phyloP scores from a whole-genome alignment of 257 asterid species.

The Linderniella brevidens region DNA sequence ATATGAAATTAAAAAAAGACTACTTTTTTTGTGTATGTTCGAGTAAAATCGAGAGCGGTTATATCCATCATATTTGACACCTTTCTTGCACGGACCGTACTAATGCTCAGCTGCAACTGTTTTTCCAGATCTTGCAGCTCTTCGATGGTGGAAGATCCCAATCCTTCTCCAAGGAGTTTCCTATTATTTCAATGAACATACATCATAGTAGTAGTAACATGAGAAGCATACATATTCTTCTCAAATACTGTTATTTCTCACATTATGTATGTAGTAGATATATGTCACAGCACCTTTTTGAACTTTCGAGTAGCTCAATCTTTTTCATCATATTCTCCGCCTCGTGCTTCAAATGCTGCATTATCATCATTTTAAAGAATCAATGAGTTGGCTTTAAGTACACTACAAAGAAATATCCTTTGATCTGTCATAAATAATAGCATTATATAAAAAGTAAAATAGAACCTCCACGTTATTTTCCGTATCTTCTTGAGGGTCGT shows the following conservation, averaged over 20 bases:
- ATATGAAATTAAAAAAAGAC: too few relatives aligned
- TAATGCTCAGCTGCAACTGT: conserved; percentile 63
- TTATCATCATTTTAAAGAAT: too few relatives aligned
- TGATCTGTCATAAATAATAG: too few relatives aligned
- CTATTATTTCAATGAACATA: conserved; percentile 13
- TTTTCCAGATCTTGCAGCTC: conserved; percentile 72
- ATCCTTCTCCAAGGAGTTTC: conserved; percentile 70
- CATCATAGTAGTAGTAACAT: too few relatives aligned
- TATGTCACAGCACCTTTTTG: conserved; percentile 34
- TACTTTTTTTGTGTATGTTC: too few relatives aligned
- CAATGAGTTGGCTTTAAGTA: too few relatives aligned
- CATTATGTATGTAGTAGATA: neutral
- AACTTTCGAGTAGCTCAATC: conserved; percentile 66
- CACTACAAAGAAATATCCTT: too few relatives aligned
- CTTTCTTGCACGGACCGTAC: conserved; percentile 59
- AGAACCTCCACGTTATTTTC: too few relatives aligned
- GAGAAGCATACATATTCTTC: too few relatives aligned
- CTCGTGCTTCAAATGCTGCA: conserved; percentile 54
- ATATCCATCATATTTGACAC: conserved; percentile 19
- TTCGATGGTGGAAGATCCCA: conserved; percentile 41
- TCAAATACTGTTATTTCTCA: too few relatives aligned
- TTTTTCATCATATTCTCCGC: conserved; percentile 52
- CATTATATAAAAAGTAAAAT: too few relatives aligned
- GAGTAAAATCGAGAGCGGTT: too few relatives aligned
- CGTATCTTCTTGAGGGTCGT: conserved; percentile 34